Evolutionary conservation across 164 flowering plant genomes (phyloP), one percentile per base, ranked within the genome.

Genomic region (Protea cynaroides): DNA sequence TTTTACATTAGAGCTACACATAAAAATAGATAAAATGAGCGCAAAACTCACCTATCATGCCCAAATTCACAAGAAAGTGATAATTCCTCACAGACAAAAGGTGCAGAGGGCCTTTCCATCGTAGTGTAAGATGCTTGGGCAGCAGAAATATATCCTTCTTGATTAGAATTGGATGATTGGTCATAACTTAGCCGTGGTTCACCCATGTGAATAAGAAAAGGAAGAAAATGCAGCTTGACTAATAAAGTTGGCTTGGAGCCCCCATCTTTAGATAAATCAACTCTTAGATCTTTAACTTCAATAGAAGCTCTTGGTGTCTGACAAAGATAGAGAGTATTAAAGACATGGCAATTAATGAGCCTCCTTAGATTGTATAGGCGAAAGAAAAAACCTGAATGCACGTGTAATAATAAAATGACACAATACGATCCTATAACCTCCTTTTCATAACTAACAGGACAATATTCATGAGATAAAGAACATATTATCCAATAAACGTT

Each of bases 241-340:
- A 86, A 72, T 67, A 90, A 66, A 66, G 75, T 78, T 18, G 92
- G 76, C 74, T 75, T 76, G 23, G 99, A 71, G 65, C 86, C 84
- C 65, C 92, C 92, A 77, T 82, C 88, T 81, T 86, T 95, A 37
- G 84, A 85, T 74, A 92, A 78, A 67, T 95, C 97, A 68, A 92
- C 74, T 59, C 64, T 80, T 76, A 92, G 69, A 65, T 87, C 97
- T 80, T 90, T 95, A 63, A 90, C 75, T 70, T 95, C 97, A 65
- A 84, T 55, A 62, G 79, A 77, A 70, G 83, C 89, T 75, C 87
- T 87, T n/a, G 90, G 87, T 18, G 85, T 82, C 98, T 93, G 78
- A 65, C 25, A 59, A 64, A 29, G 12, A 59, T 22, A 59, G 21
- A 65, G 46, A 61, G 1, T 36, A 34, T 25, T 34, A 36, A 22